phyloP scores from a whole-genome alignment of 192 early-diverging fungal species.

The Coemansia sp. region DNA sequence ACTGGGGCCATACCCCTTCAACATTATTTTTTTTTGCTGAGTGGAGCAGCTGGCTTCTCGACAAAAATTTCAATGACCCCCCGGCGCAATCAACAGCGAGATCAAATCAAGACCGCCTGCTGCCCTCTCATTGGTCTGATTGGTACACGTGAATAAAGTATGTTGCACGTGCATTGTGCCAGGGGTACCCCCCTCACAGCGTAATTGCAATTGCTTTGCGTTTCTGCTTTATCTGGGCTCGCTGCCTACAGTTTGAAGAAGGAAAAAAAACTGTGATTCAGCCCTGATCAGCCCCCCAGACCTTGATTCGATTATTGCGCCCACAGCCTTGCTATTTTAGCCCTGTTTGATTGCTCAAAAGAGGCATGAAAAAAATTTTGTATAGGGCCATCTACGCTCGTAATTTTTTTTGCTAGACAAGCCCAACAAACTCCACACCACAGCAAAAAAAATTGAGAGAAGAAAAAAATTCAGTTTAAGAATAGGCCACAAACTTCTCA shows the following conservation, averaged over 20 bases:
- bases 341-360: too few relatives aligned
- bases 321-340: too few relatives aligned
- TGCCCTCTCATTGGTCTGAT: slow-evolving; percentile 17
- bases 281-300: too few relatives aligned
- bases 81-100: slow-evolving; percentile 18
- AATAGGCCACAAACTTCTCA: slow-evolving; percentile 7
- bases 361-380: slow-evolving; percentile 15
- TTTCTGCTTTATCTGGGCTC: too few relatives aligned
- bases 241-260: background rate
- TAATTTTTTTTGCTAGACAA: slow-evolving; percentile 2
- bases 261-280: background rate
- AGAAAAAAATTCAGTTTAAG: slow-evolving; percentile 6
- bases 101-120: slow-evolving; percentile 29
- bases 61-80: slow-evolving; percentile 39
- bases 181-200: slow-evolving; percentile 24
- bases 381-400: too few relatives aligned
- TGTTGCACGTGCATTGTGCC: slow-evolving; percentile 27
- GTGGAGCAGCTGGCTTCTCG: background rate
- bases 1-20: background rate
- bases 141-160: slow-evolving; percentile 41
- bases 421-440: too few relatives aligned
- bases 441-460: too few relatives aligned
- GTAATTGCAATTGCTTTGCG: background rate
- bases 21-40: too few relatives aligned
- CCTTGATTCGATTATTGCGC: too few relatives aligned